Conservation (phyloP, 495 filamentous ascomycete genomes). For the Neurospora pannonica region DNA sequence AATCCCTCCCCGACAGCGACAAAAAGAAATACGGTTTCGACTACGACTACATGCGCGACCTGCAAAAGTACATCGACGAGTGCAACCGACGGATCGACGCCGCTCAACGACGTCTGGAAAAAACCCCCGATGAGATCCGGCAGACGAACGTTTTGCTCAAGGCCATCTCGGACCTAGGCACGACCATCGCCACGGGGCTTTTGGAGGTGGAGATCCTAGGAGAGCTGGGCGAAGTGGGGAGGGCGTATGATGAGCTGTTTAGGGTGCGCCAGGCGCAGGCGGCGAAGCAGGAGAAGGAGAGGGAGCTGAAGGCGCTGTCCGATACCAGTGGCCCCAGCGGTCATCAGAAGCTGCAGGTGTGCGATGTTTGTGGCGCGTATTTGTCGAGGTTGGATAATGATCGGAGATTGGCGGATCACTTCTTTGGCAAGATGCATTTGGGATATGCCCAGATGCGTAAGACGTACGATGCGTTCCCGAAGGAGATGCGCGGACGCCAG, state of each 20-base stretch:
- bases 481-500: constrained; percentile 60
- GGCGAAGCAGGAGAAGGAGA: constrained; percentile 75
- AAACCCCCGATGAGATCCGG: constrained; percentile 94
- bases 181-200: constrained; percentile 72
- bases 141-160: constrained; percentile 94
- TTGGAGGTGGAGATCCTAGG: constrained; percentile 80
- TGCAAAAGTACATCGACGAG: constrained; percentile 91
- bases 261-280: constrained; percentile 71
- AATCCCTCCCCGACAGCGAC: constrained; percentile 53
- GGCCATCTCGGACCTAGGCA: constrained; percentile 70
- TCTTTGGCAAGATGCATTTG: constrained; percentile 99
- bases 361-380: constrained; percentile 93
- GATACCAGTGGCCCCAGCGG: constrained; percentile 87
- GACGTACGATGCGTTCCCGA: constrained; percentile 73
- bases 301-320: constrained; percentile 80
- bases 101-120: constrained; percentile 84
- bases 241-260: constrained; percentile 78
- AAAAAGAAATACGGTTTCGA: constrained; percentile 82
- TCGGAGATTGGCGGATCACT: constrained; percentile 86
- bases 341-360: constrained; percentile 96
- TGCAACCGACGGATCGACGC: constrained; percentile 90
- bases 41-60: constrained; percentile 91
- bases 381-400: constrained; percentile 88
- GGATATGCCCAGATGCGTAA: constrained; percentile 97
- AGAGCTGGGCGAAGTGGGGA: constrained; percentile 67